phyloP scores from a whole-genome alignment of 805 yeast species.

The Brettanomyces naardenensis region DNA sequence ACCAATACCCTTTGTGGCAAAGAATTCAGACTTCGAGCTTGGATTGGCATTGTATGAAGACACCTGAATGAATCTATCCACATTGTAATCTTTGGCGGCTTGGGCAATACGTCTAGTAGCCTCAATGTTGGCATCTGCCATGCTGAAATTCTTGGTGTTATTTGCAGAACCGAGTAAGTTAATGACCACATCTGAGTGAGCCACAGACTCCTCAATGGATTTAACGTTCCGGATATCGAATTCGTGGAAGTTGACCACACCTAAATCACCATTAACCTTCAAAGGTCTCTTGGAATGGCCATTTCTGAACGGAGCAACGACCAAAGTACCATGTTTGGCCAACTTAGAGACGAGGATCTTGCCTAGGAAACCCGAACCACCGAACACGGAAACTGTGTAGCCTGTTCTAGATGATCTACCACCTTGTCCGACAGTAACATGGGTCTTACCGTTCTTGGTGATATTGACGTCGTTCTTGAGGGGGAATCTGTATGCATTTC shows the following conservation, averaged over 20 bases:
- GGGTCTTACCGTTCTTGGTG: constrained; percentile 69
- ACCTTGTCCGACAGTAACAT: constrained; percentile 64
- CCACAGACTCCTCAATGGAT: constrained; percentile 69
- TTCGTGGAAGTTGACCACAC: constrained; percentile 79
- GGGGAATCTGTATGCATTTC: constrained; percentile 26
- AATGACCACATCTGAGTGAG: constrained; percentile 75
- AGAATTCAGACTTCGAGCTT: constrained; percentile 58
- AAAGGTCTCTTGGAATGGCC: constrained; percentile 70
- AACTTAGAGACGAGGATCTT: constrained; percentile 61
- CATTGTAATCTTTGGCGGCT: constrained; percentile 61
- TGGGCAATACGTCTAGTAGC: constrained; percentile 70
- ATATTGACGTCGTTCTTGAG: constrained; percentile 55
- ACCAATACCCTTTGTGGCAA: constrained; percentile 72
- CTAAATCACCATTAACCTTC: constrained; percentile 79
- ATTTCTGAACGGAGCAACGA: constrained; percentile 75
- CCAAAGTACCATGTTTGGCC: constrained; percentile 75
- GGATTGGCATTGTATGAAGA: constrained; percentile 72
- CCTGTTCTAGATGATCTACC: constrained; percentile 85
- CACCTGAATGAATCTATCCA: constrained; percentile 70
- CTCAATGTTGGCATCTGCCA: constrained; percentile 79
- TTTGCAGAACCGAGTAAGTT: constrained; percentile 73
- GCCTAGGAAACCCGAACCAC: constrained; percentile 75
- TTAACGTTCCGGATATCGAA: constrained; percentile 72
- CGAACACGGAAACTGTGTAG: constrained; percentile 82
- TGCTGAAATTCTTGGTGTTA: constrained; percentile 70